phyloP scores from a whole-genome alignment of 1,139 yeast genomes.

The Yamadazyma jaroonii region DNA sequence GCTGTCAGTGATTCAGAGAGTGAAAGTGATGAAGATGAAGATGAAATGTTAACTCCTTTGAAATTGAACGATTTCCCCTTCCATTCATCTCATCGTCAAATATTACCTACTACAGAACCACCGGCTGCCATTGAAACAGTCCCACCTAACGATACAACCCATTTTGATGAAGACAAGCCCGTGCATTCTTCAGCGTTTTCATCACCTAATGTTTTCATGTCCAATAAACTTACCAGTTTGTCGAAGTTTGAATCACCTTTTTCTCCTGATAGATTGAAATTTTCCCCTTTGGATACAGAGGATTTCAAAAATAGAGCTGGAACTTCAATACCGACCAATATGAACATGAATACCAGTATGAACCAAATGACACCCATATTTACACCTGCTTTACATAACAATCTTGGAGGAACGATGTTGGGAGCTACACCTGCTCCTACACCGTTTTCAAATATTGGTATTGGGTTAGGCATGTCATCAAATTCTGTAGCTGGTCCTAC shows the following conservation, averaged over 20 bases:
- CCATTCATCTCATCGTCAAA: not conserved
- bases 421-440: conserved; percentile 2
- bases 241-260: conserved; percentile 31
- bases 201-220: conserved; percentile 20
- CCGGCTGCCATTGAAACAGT: not conserved
- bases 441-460: conserved; percentile 2
- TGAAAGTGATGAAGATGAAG: conserved; percentile 12
- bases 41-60: conserved; percentile 8
- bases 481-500: not conserved
- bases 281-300: conserved; percentile 14
- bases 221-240: conserved; percentile 9
- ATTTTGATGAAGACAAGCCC: conserved; percentile 10
- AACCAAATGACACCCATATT: conserved; percentile 5
- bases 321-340: conserved; percentile 6
- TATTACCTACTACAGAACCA: not conserved
- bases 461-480: conserved; percentile 1
- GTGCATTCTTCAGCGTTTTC: conserved; percentile 16
- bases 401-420: not conserved
- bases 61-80: conserved; percentile 3
- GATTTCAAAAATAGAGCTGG: conserved; percentile 11
- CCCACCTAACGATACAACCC: not conserved
- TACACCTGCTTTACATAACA: not conserved
- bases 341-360: conserved; percentile 4
- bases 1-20: conserved; percentile 5
- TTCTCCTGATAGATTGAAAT: conserved; percentile 16